Evolutionary conservation across 2,329 filamentous ascomycete species (phyloP).

Genomic region (Aspergillus pseudoglaucus): DNA sequence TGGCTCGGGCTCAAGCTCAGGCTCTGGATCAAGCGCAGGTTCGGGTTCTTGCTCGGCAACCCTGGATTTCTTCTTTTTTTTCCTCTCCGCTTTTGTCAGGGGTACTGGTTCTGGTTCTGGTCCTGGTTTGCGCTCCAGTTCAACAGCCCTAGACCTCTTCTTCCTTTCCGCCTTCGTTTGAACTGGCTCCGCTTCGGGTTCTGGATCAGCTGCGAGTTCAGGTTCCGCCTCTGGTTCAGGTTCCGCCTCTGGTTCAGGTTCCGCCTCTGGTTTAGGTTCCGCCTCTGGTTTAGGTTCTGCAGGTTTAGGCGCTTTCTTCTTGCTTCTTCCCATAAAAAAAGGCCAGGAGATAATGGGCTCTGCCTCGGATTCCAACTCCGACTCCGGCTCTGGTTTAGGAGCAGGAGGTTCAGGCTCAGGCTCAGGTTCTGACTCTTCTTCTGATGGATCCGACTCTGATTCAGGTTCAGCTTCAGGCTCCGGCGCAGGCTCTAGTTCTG

Average conservation of each 20-base stretch:
- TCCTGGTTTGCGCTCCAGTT: constrained; percentile 9
- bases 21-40: constrained; percentile 7
- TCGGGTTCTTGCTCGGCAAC: background rate
- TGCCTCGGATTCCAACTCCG: background rate
- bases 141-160: constrained; percentile 9
- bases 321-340: background rate
- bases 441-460: background rate
- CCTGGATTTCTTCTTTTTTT: constrained; percentile 8
- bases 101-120: constrained; percentile 12
- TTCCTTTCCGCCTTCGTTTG: constrained; percentile 7
- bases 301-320: background rate
- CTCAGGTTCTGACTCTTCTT: constrained; percentile 5
- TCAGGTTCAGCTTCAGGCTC: constrained; percentile 17
- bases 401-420: constrained; percentile 10
- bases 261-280: constrained; percentile 17
- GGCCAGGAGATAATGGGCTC: background rate
- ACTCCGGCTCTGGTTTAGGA: constrained; percentile 16
- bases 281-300: constrained; percentile 21
- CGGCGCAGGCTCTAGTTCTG: background rate
- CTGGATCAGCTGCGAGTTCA: background rate
- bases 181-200: constrained; percentile 1
- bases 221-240: constrained; percentile 3
- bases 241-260: constrained; percentile 12
- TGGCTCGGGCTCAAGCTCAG: too few species aligned
- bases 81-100: constrained; percentile 21